Base-by-base conservation (phyloP, 495 filamentous ascomycete species). In the Penicillium manginii region DNA sequence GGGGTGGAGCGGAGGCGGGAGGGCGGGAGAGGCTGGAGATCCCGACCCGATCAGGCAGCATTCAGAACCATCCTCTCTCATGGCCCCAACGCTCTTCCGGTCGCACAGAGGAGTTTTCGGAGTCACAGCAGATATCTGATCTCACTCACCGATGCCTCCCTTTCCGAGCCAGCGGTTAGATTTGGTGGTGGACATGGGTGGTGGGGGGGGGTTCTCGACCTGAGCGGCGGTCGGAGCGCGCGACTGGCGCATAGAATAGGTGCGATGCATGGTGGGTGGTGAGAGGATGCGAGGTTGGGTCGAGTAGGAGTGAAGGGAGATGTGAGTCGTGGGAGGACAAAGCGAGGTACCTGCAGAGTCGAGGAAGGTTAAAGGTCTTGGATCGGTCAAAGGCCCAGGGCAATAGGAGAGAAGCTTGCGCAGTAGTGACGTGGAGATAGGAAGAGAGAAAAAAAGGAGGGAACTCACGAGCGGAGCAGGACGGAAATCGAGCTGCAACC, bases 161-260 rank as follows among this genome's bases (percentile, higher is more conserved):
- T 83, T 88, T 52, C 94, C 93, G 68, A 98, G 94, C 72, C 97
- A 83, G 59, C 94, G 85, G 62, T 86, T 87, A 4, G 88, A 84
- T 81, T 98, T 98, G 57, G 94, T 98, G 50, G 85, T 87, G 32
- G 93, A 97, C 33, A 91, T 70, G 54, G 96, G 96, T 51, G 94
- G 94, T 19, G 92, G 94, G 21, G 23, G 21, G 23, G 94, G 96
- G 73, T 91, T 97, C 84, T 97, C 87, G 65, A 87, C 83, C 71
- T 93, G 90, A 70, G 89, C 90, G 63, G 90, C 90, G 42, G 96
- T 98, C 48, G 96, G 96, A 65, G 90, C 89, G 83, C 94, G 87
- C 79, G 91, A 86, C 79, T 93, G 88, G 85, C 94, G 91, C 93
- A 98, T 97, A 63, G 92, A 97, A 71, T 98, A 98, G 62, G 94